A percentile compares a stretch with the other conserved stretches of the same genome.
Conservation (phyloP, 2,329 filamentous ascomycete species). For the Simplicillium aogashimaense region DNA sequence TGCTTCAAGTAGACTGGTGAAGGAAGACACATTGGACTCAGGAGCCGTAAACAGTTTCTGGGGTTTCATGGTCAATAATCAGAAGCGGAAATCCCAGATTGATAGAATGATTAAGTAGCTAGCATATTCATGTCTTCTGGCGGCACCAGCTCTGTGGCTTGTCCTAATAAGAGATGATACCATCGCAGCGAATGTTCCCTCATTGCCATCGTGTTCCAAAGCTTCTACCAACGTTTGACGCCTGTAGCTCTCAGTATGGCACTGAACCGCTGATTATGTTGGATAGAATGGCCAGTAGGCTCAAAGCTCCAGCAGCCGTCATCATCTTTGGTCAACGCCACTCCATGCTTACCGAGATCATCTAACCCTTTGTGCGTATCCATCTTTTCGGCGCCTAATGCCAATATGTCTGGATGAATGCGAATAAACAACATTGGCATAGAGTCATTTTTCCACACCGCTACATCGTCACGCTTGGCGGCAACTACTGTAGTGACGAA, state of each 20-base stretch:
- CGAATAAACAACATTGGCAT: constrained; percentile 28
- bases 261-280: neutral
- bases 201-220: no score
- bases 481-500: constrained; percentile 23
- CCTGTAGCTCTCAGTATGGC: neutral
- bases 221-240: neutral
- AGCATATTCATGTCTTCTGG: no score
- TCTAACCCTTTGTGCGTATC: constrained; percentile 24
- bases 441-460: constrained; percentile 26
- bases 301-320: constrained; percentile 27
- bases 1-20: constrained; percentile 1
- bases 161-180: no score
- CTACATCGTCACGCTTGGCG: constrained; percentile 22
- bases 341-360: constrained; percentile 19
- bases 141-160: no score
- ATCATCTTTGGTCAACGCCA: constrained; percentile 21
- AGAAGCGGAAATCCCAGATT: no score
- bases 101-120: no score
- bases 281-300: constrained; percentile 4
- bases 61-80: no score
- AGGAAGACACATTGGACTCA: no score
- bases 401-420: constrained; percentile 21
- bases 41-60: no score
- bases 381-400: constrained; percentile 20
- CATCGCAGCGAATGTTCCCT: no score